Conservation (phyloP, 257 asterid genomes). For the Fraxinus anomala region DNA sequence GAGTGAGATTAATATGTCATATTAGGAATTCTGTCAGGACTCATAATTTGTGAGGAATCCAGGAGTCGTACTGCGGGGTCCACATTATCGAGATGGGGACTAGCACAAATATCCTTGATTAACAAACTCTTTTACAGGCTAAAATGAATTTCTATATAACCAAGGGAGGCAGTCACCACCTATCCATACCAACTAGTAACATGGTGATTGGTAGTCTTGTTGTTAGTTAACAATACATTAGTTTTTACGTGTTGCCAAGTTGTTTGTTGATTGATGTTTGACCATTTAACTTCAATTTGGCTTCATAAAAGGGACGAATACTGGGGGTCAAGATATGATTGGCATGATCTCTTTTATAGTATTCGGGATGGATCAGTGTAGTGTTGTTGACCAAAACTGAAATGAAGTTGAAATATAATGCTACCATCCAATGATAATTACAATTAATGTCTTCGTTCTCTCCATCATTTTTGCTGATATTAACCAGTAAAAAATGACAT, state of each 20-base stretch:
- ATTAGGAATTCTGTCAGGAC: not conserved
- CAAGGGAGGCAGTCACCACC: not conserved
- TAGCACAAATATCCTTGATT: not conserved
- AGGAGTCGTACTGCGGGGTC: conserved; percentile 7
- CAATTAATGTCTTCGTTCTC: not conserved
- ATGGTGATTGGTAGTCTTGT: not conserved
- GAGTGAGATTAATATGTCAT: not conserved
- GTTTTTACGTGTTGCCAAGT: not conserved
- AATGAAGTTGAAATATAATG: not conserved
- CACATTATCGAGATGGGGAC: not conserved
- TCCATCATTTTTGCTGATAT: not conserved
- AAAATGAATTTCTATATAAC: not conserved
- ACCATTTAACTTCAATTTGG: not conserved
- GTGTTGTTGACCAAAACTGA: conserved; percentile 14
- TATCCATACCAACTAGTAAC: conserved; percentile 4
- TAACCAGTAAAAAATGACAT: not conserved
- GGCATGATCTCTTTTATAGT: not conserved
- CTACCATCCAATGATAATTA: conserved; percentile 1
- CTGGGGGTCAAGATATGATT: not conserved
- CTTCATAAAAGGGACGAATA: not conserved
- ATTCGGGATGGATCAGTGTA: not conserved
- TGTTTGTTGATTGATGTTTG: conserved; percentile 1
- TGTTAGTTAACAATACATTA: not conserved
- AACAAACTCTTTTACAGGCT: conserved; percentile 8
- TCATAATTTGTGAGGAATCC: not conserved